A percentile compares a stretch with the other conserved stretches of the same genome.
Evolutionary conservation across 306 rosid species (phyloP).

Genomic region (Clitoria ternatea): DNA sequence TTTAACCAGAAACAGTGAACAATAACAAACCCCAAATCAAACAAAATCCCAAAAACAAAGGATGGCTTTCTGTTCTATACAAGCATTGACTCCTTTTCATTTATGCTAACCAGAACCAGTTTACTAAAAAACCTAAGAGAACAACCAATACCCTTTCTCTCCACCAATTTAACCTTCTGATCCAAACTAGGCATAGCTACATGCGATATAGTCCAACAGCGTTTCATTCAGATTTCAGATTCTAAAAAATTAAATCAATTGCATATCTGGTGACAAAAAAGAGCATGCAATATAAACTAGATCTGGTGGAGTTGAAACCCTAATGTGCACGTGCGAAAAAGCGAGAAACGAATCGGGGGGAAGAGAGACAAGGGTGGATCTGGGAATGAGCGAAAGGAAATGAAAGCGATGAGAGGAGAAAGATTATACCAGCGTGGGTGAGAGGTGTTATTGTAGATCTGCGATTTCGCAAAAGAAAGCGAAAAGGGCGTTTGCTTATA

Average conservation of each 20-base stretch:
- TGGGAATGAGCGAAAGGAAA: background rate
- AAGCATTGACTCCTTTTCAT: background rate
- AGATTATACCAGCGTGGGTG: background rate
- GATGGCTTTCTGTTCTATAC: background rate
- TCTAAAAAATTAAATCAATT: background rate
- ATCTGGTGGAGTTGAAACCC: slow-evolving; percentile 18
- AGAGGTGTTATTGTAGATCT: background rate
- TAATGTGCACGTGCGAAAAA: background rate
- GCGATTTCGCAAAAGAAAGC: background rate
- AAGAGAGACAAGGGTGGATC: too few species aligned
- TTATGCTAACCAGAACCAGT: background rate
- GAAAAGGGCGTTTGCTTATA: too few species aligned
- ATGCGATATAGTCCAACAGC: background rate
- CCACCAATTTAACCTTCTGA: background rate
- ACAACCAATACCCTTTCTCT: background rate
- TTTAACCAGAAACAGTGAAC: background rate
- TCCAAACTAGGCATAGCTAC: background rate
- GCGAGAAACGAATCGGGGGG: background rate
- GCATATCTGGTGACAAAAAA: too few species aligned
- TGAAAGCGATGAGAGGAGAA: background rate
- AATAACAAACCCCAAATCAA: background rate
- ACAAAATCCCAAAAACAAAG: background rate
- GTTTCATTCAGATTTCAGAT: background rate
- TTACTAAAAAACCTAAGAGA: background rate
- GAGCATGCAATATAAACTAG: background rate